Conservation (phyloP, 257 asterid genomes). For the Perilla frutescens region DNA sequence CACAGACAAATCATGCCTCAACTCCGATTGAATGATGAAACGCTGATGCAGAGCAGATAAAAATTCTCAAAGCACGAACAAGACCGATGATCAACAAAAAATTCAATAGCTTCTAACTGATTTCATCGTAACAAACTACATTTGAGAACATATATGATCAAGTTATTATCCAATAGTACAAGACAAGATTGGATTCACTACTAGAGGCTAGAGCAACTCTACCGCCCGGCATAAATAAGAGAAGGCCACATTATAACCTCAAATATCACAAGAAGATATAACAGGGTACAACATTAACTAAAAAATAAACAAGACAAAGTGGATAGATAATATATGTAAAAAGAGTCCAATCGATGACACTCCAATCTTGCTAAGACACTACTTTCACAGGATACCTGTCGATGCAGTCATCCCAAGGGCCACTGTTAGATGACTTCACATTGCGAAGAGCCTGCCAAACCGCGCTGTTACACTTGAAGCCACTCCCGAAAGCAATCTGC, state of each 20-base stretch:
- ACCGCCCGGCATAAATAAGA: neutral
- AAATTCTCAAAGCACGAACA: no score
- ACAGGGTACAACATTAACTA: conserved; percentile 33
- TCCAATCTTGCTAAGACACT: conserved; percentile 42
- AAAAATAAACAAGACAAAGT: conserved; percentile 2
- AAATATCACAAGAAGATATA: conserved; percentile 23
- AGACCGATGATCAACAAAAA: no score
- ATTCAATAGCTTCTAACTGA: neutral
- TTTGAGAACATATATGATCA: conserved; percentile 21
- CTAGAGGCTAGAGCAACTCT: neutral
- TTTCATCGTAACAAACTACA: conserved; percentile 20
- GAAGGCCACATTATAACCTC: neutral
- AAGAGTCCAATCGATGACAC: neutral
- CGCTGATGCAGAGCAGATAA: neutral
- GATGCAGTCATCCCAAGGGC: conserved; percentile 84
- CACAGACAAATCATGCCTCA: neutral
- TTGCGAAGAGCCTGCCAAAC: conserved; percentile 77
- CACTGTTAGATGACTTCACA: conserved; percentile 52
- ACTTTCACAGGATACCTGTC: conserved; percentile 65
- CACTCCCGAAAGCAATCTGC: conserved; percentile 90
- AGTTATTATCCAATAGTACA: conserved; percentile 30
- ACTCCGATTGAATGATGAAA: neutral
- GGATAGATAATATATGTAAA: conserved; percentile 19
- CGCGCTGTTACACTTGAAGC: conserved; percentile 79
- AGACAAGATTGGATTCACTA: conserved; percentile 24